Evolutionary conservation across 2,329 filamentous ascomycete species (phyloP).

Genomic region (Fusarium marasasianum): DNA sequence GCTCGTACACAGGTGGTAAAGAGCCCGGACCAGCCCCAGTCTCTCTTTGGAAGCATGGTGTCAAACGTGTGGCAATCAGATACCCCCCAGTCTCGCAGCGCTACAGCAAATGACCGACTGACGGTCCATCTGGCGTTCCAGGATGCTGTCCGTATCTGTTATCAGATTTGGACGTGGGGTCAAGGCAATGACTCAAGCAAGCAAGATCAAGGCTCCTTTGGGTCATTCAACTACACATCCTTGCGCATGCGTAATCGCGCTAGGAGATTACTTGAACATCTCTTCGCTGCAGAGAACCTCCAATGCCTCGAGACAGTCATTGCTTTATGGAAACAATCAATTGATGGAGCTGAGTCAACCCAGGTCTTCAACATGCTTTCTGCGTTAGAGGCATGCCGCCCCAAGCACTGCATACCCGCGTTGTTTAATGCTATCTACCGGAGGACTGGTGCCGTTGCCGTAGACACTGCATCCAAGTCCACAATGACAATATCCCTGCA

Average conservation of each 20-base stretch:
- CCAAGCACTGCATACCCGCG: slow-evolving; percentile 90
- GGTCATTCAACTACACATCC: slow-evolving; percentile 91
- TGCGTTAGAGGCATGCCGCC: slow-evolving; percentile 88
- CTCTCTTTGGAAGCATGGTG: slow-evolving; percentile 94
- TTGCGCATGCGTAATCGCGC: slow-evolving; percentile 90
- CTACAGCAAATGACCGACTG: slow-evolving; percentile 90
- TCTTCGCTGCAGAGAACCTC: slow-evolving; percentile 90
- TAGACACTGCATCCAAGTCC: slow-evolving; percentile 84
- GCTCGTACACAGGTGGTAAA: slow-evolving; percentile 74
- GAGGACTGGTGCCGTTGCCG: slow-evolving; percentile 82
- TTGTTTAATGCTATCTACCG: slow-evolving; percentile 97
- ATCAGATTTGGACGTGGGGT: slow-evolving; percentile 95
- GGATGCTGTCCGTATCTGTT: slow-evolving; percentile 91
- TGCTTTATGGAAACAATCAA: slow-evolving; percentile 76
- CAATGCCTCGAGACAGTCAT: slow-evolving; percentile 94
- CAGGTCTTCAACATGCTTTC: slow-evolving; percentile 88
- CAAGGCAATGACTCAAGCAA: slow-evolving; percentile 66
- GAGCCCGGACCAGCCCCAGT: slow-evolving; percentile 82
- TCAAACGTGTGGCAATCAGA: slow-evolving; percentile 89
- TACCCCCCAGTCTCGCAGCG: slow-evolving; percentile 76
- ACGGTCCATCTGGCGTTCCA: slow-evolving; percentile 97
- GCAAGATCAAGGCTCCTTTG: slow-evolving; percentile 74
- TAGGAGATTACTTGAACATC: slow-evolving; percentile 86
- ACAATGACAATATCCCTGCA: slow-evolving; percentile 86
- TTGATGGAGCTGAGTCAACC: slow-evolving; percentile 58